phyloP scores from a whole-genome alignment of 2,329 filamentous ascomycete species.

The Orbilia quercus region DNA sequence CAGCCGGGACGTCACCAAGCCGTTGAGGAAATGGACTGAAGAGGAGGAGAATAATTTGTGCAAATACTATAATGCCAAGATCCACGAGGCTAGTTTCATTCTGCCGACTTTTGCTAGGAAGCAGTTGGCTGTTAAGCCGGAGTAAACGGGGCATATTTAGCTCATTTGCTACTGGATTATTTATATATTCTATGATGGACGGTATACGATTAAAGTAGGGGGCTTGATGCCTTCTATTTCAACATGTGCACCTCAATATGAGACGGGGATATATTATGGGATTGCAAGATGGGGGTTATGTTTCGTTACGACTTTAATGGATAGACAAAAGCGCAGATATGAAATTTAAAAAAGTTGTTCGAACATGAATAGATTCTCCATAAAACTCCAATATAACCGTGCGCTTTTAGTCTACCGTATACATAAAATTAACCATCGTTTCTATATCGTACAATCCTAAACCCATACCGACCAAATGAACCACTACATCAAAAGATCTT shows the following conservation, averaged over 20 bases:
- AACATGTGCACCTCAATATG: neutral
- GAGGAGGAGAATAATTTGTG: slow-evolving; percentile 94
- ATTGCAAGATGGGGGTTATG: slow-evolving; percentile 7
- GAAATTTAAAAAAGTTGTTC: slow-evolving; percentile 11
- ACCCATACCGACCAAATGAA: neutral
- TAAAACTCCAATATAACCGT: slow-evolving; percentile 38
- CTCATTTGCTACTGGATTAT: neutral
- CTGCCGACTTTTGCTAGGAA: slow-evolving; percentile 93
- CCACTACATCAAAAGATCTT: slow-evolving; percentile 44
- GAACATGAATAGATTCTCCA: slow-evolving; percentile 14
- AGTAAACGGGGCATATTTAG: neutral
- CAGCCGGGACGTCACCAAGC: slow-evolving; percentile 83
- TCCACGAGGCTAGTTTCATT: slow-evolving; percentile 93
- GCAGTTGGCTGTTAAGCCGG: slow-evolving; percentile 64
- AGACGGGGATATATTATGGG: slow-evolving; percentile 57
- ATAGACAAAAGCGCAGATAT: slow-evolving; percentile 54
- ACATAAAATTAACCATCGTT: neutral
- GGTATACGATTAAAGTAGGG: neutral
- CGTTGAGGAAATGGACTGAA: slow-evolving; percentile 79
- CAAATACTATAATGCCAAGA: slow-evolving; percentile 97
- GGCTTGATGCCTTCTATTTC: too few relatives aligned
- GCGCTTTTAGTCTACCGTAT: slow-evolving; percentile 28
- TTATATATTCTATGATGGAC: neutral
- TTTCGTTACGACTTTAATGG: slow-evolving; percentile 32
- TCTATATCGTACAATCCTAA: slow-evolving; percentile 36